phyloP scores from a whole-genome alignment of 129 eudicot genomes.

The Flaveria ramosissima region DNA sequence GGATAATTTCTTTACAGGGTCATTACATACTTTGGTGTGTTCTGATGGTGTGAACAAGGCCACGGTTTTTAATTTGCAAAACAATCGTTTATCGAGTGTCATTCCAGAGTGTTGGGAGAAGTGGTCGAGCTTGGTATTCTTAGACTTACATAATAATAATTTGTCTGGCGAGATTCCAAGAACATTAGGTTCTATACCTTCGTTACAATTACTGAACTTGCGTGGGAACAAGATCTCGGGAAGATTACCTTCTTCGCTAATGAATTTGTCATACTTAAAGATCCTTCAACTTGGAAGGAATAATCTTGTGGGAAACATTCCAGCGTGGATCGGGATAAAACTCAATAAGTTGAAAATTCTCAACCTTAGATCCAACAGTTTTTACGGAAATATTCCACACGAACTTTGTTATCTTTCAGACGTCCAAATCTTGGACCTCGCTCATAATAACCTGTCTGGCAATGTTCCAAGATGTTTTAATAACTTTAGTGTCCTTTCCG shows the following conservation, averaged over 20 bases:
- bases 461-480: not conserved
- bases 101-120: conserved; percentile 35
- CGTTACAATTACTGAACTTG: not conserved
- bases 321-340: not conserved
- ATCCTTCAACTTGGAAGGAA: not conserved
- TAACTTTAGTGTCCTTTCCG: not conserved
- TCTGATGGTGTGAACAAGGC: not conserved
- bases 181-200: not conserved
- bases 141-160: not conserved
- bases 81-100: conserved; percentile 31
- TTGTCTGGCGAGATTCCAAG: not conserved
- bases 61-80: not conserved
- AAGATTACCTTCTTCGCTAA: not conserved
- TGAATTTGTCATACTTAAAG: not conserved
- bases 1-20: not conserved
- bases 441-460: not conserved
- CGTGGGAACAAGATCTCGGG: not conserved
- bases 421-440: not conserved
- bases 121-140: not conserved
- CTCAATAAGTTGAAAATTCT: not conserved
- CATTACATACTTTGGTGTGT: conserved; percentile 31
- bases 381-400: not conserved
- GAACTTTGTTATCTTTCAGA: not conserved
- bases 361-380: not conserved
- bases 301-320: not conserved